Percentiles rank a stretch among this genome's conserved stretches.
Conservation (phyloP, 140 eudicot genomes). For the Oenanthe javanica region DNA sequence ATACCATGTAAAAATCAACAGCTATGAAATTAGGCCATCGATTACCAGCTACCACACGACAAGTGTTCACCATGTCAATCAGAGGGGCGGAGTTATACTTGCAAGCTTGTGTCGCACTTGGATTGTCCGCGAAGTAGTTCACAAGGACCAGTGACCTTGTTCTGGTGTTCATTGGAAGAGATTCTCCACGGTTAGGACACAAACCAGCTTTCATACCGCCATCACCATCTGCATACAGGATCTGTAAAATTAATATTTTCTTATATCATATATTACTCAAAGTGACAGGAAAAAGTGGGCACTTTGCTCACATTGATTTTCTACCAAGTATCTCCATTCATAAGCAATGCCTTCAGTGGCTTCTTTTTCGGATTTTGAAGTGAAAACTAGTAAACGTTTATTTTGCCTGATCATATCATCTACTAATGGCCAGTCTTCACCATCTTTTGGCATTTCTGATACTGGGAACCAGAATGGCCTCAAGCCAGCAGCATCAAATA, state of each 20-base stretch:
- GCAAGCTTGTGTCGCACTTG: slow-evolving; percentile 71
- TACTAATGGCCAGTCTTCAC: slow-evolving; percentile 86
- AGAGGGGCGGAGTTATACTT: slow-evolving; percentile 78
- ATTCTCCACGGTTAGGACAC: slow-evolving; percentile 91
- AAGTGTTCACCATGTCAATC: slow-evolving; percentile 62
- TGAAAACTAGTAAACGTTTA: slow-evolving; percentile 77
- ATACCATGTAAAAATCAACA: slow-evolving; percentile 93
- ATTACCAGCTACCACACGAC: slow-evolving; percentile 56
- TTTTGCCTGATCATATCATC: slow-evolving; percentile 77
- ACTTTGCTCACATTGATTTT: slow-evolving; percentile 61
- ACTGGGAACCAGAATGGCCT: slow-evolving; percentile 82
- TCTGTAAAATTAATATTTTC: background rate
- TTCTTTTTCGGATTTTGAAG: slow-evolving; percentile 69
- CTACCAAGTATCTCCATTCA: slow-evolving; percentile 78
- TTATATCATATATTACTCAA: background rate
- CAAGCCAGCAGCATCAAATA: slow-evolving; percentile 75
- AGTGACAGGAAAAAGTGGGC: background rate
- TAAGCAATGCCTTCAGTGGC: slow-evolving; percentile 87
- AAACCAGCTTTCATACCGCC: slow-evolving; percentile 72
- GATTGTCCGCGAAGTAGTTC: slow-evolving; percentile 71
- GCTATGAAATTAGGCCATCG: slow-evolving; percentile 95
- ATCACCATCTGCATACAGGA: slow-evolving; percentile 66
- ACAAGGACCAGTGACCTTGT: slow-evolving; percentile 66
- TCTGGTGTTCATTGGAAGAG: slow-evolving; percentile 57
- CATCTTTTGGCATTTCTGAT: slow-evolving; percentile 74